Conservation (phyloP, 2,329 filamentous ascomycete genomes). For the Epichloe elymi region DNA sequence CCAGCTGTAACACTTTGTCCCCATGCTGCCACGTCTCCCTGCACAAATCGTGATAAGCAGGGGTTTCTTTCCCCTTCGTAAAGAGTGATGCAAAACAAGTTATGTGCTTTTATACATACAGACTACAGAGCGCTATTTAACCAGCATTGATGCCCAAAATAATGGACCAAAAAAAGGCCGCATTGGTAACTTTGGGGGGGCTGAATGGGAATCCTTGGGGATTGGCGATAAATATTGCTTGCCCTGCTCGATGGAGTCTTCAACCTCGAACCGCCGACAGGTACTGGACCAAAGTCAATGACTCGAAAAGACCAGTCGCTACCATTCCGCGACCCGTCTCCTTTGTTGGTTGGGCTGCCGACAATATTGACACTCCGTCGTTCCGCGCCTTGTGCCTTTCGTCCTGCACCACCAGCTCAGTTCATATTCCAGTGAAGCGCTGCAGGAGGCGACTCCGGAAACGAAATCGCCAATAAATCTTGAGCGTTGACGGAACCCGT, state of each 20-base stretch:
- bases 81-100: background rate
- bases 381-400: background rate
- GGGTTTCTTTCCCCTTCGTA: background rate
- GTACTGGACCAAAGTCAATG: too few species aligned
- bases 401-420: background rate
- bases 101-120: background rate
- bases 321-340: background rate
- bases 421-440: background rate
- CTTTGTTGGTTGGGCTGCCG: background rate
- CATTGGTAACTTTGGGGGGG: background rate
- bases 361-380: background rate
- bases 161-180: background rate
- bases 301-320: background rate
- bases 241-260: too few species aligned
- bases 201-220: background rate
- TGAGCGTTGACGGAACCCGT: background rate
- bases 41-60: background rate
- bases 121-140: background rate
- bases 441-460: background rate
- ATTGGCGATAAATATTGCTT: too few species aligned
- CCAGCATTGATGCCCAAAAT: background rate
- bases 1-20: too few species aligned
- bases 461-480: background rate
- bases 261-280: too few species aligned
- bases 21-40: conserved; percentile 1